These are phyloP conservation scores for Cryphonectria japonica DNA, from an alignment of 2,329 filamentous ascomycete species.

Conservation along the genomic window DNA sequence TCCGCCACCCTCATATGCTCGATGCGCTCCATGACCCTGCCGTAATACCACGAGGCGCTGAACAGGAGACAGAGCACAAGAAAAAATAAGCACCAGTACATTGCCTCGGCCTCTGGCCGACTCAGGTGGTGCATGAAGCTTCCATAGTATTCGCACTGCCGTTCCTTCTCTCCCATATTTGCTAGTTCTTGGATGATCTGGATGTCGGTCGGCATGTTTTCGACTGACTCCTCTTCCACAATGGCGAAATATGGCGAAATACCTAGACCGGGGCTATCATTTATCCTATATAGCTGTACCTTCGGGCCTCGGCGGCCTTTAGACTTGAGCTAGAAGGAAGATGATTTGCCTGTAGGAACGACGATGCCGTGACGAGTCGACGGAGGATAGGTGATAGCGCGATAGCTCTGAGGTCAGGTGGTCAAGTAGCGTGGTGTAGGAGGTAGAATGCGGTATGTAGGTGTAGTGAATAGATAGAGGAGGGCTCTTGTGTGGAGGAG, in stretches of 20 bases:
- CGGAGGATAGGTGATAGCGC: background rate
- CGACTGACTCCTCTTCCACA: background rate
- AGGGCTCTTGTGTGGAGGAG: background rate
- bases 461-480: background rate
- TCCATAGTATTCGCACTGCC: slow-evolving; percentile 28
- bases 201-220: background rate
- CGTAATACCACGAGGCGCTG: slow-evolving; percentile 26
- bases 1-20: slow-evolving; percentile 16
- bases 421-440: background rate
- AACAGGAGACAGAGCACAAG: slow-evolving; percentile 24
- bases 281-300: slow-evolving; percentile 15
- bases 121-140: slow-evolving; percentile 23
- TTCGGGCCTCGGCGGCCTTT: slow-evolving; percentile 17
- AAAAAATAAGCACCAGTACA: slow-evolving; percentile 26
- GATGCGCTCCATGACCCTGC: slow-evolving; percentile 23
- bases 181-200: background rate
- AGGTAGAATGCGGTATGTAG: background rate
- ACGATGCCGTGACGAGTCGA: slow-evolving; percentile 28
- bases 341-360: slow-evolving; percentile 4
- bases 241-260: no score
- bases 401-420: background rate
- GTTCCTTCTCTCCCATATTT: background rate
- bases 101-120: slow-evolving; percentile 17
- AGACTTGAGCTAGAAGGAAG: slow-evolving; percentile 7
- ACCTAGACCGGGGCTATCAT: background rate